A percentile compares a stretch with the other conserved stretches of the same genome.
Evolutionary conservation across 2,329 filamentous ascomycete species (phyloP).

Genomic region (Ploettnerulaceae sp.): DNA sequence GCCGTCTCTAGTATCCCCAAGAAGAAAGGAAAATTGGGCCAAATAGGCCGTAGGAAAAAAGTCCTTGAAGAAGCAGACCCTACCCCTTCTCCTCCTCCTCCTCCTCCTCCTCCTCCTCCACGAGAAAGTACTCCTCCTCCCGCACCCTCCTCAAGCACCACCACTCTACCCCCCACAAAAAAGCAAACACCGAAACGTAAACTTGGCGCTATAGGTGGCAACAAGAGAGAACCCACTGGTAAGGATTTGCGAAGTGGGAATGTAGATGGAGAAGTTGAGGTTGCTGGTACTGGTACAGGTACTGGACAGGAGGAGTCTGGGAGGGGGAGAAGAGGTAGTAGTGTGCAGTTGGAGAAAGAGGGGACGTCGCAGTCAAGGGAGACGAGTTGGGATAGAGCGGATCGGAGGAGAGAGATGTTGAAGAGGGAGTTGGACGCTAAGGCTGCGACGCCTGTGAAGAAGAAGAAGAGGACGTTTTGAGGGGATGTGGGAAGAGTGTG

Average conservation of each 20-base stretch:
- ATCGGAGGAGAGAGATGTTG: slow-evolving; percentile 29
- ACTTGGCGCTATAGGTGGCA: not conserved
- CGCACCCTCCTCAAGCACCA: not conserved
- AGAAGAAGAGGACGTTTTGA: slow-evolving; percentile 36
- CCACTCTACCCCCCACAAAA: not conserved
- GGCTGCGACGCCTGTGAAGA: slow-evolving; percentile 30
- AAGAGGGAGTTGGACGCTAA: slow-evolving; percentile 33
- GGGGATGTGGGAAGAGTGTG: not conserved
- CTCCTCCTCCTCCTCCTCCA: no score
- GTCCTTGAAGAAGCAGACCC: not conserved
- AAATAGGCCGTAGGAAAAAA: slow-evolving; percentile 29
- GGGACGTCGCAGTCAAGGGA: slow-evolving; percentile 22
- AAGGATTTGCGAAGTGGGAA: no score
- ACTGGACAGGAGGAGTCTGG: not conserved
- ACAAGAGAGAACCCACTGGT: not conserved
- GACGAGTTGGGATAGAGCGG: slow-evolving; percentile 31
- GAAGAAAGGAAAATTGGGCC: slow-evolving; percentile 25
- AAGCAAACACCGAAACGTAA: slow-evolving; percentile 3
- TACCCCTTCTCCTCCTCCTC: slow-evolving; percentile 5
- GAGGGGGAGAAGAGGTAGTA: slow-evolving; percentile 15
- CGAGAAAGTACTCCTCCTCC: slow-evolving; percentile 6
- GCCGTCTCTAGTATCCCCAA: not conserved
- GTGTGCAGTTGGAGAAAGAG: slow-evolving; percentile 12
- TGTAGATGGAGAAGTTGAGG: slow-evolving; percentile 1
- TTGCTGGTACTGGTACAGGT: no score